A percentile compares a stretch with the other conserved stretches of the same genome.
These are phyloP conservation scores for Trichoderma arundinaceum DNA, from an alignment of 2,329 filamentous ascomycete species.

Conservation along the genomic window DNA sequence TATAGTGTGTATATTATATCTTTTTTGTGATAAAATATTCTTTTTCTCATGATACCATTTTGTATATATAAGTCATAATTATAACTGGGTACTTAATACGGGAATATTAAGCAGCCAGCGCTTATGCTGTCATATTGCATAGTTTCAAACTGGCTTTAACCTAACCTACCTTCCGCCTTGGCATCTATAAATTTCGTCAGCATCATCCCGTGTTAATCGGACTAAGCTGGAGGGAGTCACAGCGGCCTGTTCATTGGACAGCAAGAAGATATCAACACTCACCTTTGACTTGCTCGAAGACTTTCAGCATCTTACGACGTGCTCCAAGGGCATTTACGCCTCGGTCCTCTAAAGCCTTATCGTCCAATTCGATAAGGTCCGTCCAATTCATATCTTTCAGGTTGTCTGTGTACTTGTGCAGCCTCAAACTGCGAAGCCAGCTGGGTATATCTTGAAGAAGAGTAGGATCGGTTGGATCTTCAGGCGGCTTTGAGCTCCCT, in stretches of 20 bases:
- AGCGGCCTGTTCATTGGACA: not conserved
- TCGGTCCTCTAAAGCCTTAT: constrained; percentile 88
- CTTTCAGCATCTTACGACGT: constrained; percentile 97
- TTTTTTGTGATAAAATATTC: constrained; percentile 13
- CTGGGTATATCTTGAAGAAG: constrained; percentile 93
- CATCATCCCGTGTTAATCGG: not conserved
- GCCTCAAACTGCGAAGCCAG: constrained; percentile 90
- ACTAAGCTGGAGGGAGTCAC: not conserved
- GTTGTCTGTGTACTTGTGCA: constrained; percentile 99
- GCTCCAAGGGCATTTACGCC: constrained; percentile 96
- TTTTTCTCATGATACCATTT: constrained; percentile 17
- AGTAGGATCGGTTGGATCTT: constrained; percentile 91
- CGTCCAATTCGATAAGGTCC: constrained; percentile 88
- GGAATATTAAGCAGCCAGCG: constrained; percentile 6
- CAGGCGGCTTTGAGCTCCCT: constrained; percentile 95
- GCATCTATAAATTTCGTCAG: constrained; percentile 59
- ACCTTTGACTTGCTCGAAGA: constrained; percentile 95
- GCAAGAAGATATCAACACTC: constrained; percentile 37
- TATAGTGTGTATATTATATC: constrained; percentile 8
- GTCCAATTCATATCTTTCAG: constrained; percentile 97
- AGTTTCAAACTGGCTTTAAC: constrained; percentile 41
- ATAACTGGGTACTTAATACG: constrained; percentile 7
- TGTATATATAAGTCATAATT: constrained; percentile 20
- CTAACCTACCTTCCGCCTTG: constrained; percentile 73
- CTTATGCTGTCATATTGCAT: constrained; percentile 11